Evolutionary conservation across 2,329 filamentous ascomycete genomes (phyloP), one percentile per base, ranked within the genome.

Genomic region (Cryphonectria parasitica): DNA sequence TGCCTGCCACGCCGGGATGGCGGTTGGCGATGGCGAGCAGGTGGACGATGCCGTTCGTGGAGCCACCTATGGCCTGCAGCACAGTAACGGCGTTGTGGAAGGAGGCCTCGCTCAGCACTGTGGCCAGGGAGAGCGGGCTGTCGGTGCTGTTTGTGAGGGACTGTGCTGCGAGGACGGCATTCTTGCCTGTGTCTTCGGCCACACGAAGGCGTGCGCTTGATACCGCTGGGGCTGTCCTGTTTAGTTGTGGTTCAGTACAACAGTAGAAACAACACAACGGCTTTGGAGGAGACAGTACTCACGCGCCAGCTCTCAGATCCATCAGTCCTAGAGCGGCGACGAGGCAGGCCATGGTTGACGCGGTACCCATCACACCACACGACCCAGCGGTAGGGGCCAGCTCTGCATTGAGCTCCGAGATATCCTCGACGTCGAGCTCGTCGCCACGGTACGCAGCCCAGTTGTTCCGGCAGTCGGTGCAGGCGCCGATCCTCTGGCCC

Each of bases 311-410:
- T 10, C 94, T 90, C 0, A 95, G 86, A 28, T 68, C 66, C 71
- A 92, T 91, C 74, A 97, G 84, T n/a, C 94, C 94, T 75, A 97
- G 90, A 0, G 89, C 93, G 72, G 94, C 93, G 31, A 95, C 91
- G 22, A 93, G 88, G 7, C 92, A 95, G 0, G 93, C 92, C 92
- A 97, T 95, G 1, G 93, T 97, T 77, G 94, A 95, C 8, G 94
- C 94, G 0, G 94, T 97, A 74, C 93, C 96, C 94, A 97, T 97
- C 25, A 95, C 94, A 63, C 93, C 93, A 74, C 94, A 97, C 0
- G 93, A 94, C 41, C 94, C 94, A 1, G 89, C 88, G 15, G 91
- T 93, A 0, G 91, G 91, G 0, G 91, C 91, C 10, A 94, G 82
- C 75, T 93, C 91, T 62, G 92, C 90, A 72, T 93, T 94, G 39